Base-by-base conservation (phyloP, 176 grass and related monocot genomes). In the Puya raimondii region DNA sequence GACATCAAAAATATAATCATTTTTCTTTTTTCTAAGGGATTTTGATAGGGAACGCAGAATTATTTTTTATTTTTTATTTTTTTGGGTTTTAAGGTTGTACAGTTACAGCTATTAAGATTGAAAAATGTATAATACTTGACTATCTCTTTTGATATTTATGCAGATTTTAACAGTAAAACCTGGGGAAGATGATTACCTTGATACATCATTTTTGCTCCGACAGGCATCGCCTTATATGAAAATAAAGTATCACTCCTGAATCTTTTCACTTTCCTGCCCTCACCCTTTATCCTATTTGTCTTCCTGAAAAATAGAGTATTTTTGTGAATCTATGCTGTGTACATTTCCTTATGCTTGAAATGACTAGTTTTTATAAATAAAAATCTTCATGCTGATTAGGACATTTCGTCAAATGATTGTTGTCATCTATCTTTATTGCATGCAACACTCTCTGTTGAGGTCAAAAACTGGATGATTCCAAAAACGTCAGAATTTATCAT, bases 141-240 rank as follows among this genome's bases (percentile, higher is more conserved):
- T 58, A 12, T 65, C 1, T 48, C 6, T 25, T 72, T 63, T 50
- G 12, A 2, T 64, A 59, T 27, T 64, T 77, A 70, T 72, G 53
- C 70, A 96, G 92, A 88, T 96, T 70, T 72, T 96, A 64, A 96
- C 80, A n/a, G 85, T 91, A 72, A 96, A 96, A 82, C 85, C 75
- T 48, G 92, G 83, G 25, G 85, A 91, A 67, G 83, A 89, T 69
- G 92, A 96, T 85, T 96, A 91, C 75, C 56, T 73, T 9, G 92
- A 96, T 75, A 85, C 92, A 64, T 91, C 92, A 67, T 96, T 85
- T 91, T 81, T 96, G 63, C 78, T 96, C 29, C 91, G 92, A 89
- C 88, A 96, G 73, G 92, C 92, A 86, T 91, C 92, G 78, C 92
- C 88, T 48, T 96, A 91, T 78, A 96, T 96, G 92, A 96, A 91